phyloP scores from a whole-genome alignment of 768 basidiomycete genomes.

The Lentinula aciculospora region DNA sequence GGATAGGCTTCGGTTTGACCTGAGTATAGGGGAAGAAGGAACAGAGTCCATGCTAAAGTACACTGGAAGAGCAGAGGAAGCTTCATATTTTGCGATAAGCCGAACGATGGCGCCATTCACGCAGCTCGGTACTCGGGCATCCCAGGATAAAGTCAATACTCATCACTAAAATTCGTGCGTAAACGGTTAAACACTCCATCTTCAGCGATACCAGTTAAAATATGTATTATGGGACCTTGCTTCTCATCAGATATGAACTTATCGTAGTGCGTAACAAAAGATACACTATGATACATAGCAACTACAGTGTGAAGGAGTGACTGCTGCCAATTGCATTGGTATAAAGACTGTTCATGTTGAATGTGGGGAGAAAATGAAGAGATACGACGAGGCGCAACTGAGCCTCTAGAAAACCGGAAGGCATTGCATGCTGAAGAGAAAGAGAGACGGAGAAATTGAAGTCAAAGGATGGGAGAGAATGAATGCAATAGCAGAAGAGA shows the following conservation, averaged over 20 bases:
- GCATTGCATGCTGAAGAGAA: not conserved
- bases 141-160: not conserved
- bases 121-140: not conserved
- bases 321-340: not conserved
- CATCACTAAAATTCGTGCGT: no score
- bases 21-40: not conserved
- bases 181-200: no score
- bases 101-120: not conserved
- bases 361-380: not conserved
- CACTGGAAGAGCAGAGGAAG: not conserved
- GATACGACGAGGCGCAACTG: not conserved
- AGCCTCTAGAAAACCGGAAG: not conserved
- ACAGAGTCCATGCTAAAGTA: not conserved
- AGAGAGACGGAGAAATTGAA: not conserved
- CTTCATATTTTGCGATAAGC: not conserved
- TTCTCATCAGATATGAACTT: no score
- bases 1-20: not conserved
- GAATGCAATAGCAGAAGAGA: not conserved
- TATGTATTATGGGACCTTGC: no score
- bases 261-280: not conserved
- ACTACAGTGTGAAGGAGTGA: slow-evolving; percentile 1
- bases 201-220: no score
- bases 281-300: not conserved
- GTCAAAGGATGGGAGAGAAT: not conserved
- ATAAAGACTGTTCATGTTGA: not conserved